These are phyloP conservation scores for Eucalyptus sideroxylon DNA, from an alignment of 345 rosid species.

Conservation along the genomic window DNA sequence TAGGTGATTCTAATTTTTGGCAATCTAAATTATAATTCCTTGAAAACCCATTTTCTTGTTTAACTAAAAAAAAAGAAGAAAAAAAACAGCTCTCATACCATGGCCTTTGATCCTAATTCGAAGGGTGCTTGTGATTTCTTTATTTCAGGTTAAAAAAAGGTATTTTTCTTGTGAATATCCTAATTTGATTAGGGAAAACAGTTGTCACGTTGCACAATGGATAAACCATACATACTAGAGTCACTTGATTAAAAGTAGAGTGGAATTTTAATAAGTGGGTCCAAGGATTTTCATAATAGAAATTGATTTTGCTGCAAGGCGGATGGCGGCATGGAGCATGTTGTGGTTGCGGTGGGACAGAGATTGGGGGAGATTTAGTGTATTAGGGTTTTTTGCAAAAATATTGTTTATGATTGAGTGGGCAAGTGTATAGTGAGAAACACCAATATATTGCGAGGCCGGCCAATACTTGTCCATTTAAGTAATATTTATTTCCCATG, in stretches of 20 bases:
- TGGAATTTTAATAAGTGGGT: background rate
- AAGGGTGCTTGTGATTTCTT: background rate
- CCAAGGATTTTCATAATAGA: background rate
- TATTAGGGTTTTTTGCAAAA: background rate
- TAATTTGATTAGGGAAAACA: background rate
- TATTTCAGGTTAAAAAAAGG: accelerated
- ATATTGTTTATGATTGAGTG: background rate
- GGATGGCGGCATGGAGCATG: background rate
- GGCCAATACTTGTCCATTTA: background rate
- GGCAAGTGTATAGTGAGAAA: background rate
- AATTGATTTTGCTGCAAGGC: background rate
- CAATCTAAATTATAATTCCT: background rate
- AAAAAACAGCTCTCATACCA: background rate
- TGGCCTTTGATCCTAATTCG: background rate
- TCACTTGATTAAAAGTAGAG: background rate
- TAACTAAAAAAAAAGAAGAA: background rate
- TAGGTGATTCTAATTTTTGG: background rate
- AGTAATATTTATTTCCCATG: background rate
- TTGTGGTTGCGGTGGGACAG: background rate
- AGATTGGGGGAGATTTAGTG: accelerated
- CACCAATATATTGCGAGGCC: background rate
- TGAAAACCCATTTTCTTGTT: background rate
- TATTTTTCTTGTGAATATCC: background rate
- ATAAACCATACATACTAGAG: background rate
- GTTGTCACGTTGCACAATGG: accelerated